These are phyloP conservation scores for Tetracladium setigerum DNA, from an alignment of 495 filamentous ascomycete species.

Conservation along the genomic window DNA sequence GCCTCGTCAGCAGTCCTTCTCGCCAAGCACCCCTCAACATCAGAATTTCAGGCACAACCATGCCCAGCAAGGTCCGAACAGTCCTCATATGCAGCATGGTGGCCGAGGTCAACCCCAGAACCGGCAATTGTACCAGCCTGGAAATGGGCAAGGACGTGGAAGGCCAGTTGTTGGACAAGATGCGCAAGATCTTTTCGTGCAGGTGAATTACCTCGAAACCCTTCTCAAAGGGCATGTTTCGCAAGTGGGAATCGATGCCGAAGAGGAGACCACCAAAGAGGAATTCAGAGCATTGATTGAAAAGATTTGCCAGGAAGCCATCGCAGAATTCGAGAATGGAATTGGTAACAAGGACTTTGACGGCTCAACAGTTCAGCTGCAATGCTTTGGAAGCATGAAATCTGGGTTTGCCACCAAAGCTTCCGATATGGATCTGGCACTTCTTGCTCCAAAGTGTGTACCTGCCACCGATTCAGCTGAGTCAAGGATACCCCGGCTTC, in stretches of 20 bases:
- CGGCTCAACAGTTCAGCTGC: constrained; percentile 45
- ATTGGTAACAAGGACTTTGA: constrained; percentile 34
- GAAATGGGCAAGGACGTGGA: constrained; percentile 2
- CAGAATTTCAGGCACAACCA: constrained; percentile 1
- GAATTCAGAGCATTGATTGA: constrained; percentile 50
- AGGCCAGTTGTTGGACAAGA: constrained; percentile 6
- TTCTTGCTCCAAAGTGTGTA: constrained; percentile 49
- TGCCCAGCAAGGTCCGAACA: not conserved
- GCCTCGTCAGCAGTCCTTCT: not conserved
- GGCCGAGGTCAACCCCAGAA: constrained; percentile 11
- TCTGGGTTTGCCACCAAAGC: constrained; percentile 67
- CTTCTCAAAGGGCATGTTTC: constrained; percentile 34
- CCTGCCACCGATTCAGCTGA: constrained; percentile 38
- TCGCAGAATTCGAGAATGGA: constrained; percentile 38
- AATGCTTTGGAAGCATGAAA: constrained; percentile 63
- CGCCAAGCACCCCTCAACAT: constrained; percentile 8
- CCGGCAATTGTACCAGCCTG: constrained; percentile 27
- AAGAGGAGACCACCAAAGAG: constrained; percentile 57
- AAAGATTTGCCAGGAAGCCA: constrained; percentile 42
- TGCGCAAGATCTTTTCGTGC: constrained; percentile 32
- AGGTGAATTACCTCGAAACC: constrained; percentile 36
- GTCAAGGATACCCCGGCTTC: constrained; percentile 51
- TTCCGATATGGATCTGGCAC: constrained; percentile 69
- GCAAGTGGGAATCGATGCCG: constrained; percentile 36
- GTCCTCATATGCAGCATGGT: not conserved